Percentiles rank a stretch among this genome's conserved stretches.
phyloP scores from a whole-genome alignment of 257 asterid genomes.

The Agastache rugosa region DNA sequence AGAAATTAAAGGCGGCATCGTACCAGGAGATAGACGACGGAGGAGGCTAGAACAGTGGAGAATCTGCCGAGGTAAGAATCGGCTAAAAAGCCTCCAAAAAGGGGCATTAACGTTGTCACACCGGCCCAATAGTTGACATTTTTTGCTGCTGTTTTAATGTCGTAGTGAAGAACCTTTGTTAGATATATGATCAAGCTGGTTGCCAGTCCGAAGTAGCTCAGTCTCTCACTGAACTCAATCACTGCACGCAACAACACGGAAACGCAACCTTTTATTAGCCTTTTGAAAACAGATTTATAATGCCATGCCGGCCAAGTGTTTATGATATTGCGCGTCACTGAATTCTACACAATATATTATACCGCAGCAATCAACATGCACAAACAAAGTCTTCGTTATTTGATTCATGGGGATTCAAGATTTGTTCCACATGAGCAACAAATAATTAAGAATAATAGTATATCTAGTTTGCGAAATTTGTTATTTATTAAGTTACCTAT shows the following conservation, averaged over 20 bases:
- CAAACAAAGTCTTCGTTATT: too few species aligned
- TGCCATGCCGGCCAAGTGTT: too few species aligned
- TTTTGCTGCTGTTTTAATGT: slow-evolving; percentile 76
- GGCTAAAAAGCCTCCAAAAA: slow-evolving; percentile 87
- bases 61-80: slow-evolving; percentile 93
- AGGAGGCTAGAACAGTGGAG: slow-evolving; percentile 67
- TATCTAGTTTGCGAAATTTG: too few species aligned
- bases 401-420: too few species aligned
- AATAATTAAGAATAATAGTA: too few species aligned
- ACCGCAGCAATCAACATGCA: too few species aligned
- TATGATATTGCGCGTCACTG: too few species aligned
- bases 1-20: too few species aligned
- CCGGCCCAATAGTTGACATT: slow-evolving; percentile 86
- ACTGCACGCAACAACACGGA: slow-evolving; percentile 39
- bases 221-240: slow-evolving; percentile 84
- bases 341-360: too few species aligned
- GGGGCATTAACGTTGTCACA: slow-evolving; percentile 81
- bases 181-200: slow-evolving; percentile 82
- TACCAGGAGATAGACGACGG: slow-evolving; percentile 68
- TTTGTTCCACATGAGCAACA: too few species aligned
- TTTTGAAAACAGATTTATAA: too few species aligned
- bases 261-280: too few species aligned
- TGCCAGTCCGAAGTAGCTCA: slow-evolving; percentile 82
- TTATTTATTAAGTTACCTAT: slow-evolving; percentile 49
- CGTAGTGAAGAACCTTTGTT: slow-evolving; percentile 74